Base-by-base conservation (phyloP, 805 yeast species). In the Kluyveromyces siamensis region DNA sequence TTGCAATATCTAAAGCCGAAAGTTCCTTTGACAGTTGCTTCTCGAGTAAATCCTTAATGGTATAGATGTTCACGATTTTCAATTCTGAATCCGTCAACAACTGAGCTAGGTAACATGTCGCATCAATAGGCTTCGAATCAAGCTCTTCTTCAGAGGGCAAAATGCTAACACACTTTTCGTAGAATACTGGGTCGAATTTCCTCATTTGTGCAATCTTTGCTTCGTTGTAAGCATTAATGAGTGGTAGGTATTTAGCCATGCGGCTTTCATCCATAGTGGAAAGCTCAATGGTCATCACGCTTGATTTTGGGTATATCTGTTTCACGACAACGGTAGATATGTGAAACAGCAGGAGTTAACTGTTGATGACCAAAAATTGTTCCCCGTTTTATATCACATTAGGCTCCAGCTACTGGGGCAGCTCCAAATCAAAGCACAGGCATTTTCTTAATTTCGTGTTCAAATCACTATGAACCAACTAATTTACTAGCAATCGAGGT, bases 1-100 rank as follows among this genome's bases (percentile, higher is more conserved):
- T 75, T 53, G 77, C 71, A 17, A 81, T 80, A 37, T 74, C 72
- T 6, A 72, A 74, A 0, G 87, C 72, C 25, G 76, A 55, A 48
- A 76, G 59, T 38, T 73, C 69, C 7, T 78, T 77, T 2, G 63
- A 49, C 19, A 77, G 73, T 47, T 82, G 74, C 52, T 70, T 65
- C 8, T 52, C 58, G 19, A 70, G 71, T 44, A 77, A 66, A 11
- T 66, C 68, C 2, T 65, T 53, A 16, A 77, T 73, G 0, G 75
- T 51, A 18, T 65, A 52, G 30, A 69, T 72, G 16, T 79, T 75
- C 58, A 77, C 61, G n/a, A 59, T 75, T 17, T 56, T 62, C 37
- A 68, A 63, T 55, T 77, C 81, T 40, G 59, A 59, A 6, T 52
- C 57, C 17, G 57, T 37, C 30, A 69, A 56, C 19, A 50, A 41